phyloP scores from a whole-genome alignment of 257 asterid species.

The Knoxia roxburghii region DNA sequence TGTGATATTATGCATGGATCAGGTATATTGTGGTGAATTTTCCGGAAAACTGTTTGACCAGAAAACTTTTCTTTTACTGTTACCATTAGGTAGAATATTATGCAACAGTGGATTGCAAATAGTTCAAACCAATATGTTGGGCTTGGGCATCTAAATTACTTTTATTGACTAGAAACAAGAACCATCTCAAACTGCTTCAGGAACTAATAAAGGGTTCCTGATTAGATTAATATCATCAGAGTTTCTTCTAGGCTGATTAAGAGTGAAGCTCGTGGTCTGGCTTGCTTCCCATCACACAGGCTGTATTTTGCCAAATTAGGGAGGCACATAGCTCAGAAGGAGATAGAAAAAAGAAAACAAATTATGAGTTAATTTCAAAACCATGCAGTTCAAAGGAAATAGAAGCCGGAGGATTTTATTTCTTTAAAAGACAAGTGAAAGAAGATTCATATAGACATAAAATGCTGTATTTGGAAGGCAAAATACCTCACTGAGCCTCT shows the following conservation, averaged over 20 bases:
- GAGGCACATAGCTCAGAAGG: not conserved
- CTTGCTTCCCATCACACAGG: not conserved
- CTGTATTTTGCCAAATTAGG: not conserved
- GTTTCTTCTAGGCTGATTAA: not conserved
- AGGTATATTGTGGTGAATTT: no score
- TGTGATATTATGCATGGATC: no score
- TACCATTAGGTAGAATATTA: not conserved
- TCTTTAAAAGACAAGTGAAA: not conserved
- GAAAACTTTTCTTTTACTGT: not conserved
- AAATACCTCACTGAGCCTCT: constrained; percentile 89
- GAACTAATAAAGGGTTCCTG: not conserved
- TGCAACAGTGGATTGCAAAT: no score
- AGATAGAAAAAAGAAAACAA: not conserved
- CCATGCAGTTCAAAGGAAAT: no score
- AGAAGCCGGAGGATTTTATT: no score
- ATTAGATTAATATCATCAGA: not conserved
- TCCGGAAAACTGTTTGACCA: no score
- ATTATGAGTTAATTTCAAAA: not conserved
- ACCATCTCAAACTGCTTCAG: not conserved
- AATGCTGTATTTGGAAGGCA: not conserved
- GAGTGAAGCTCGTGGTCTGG: not conserved
- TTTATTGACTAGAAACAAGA: not conserved
- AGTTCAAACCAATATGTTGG: no score
- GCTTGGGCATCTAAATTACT: not conserved
- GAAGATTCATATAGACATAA: not conserved